phyloP scores from a whole-genome alignment of 352 stramenopile genomes.

The Peronospora belbahrii region DNA sequence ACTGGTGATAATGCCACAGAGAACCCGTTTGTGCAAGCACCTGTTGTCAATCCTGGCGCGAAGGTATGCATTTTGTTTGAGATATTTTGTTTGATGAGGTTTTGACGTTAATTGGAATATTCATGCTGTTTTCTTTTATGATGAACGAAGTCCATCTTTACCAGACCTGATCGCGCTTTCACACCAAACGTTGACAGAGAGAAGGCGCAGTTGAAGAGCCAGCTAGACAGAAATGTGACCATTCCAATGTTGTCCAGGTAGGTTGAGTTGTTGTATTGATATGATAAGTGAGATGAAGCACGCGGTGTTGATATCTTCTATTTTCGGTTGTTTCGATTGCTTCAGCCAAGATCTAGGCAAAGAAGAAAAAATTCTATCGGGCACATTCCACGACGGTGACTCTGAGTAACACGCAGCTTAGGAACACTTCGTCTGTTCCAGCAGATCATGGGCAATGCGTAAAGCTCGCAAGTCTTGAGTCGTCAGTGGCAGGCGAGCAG shows the following conservation, averaged over 20 bases:
- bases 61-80: slow-evolving; percentile 16
- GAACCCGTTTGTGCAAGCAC: slow-evolving; percentile 45
- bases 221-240: slow-evolving; percentile 32
- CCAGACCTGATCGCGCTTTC: slow-evolving; percentile 27
- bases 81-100: not conserved
- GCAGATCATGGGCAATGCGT: not conserved
- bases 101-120: not conserved
- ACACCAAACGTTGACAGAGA: slow-evolving; percentile 27
- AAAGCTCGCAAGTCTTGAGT: not conserved
- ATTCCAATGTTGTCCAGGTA: slow-evolving; percentile 39
- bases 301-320: not conserved
- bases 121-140: slow-evolving; percentile 1
- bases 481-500: not conserved
- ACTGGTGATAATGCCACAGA: slow-evolving; percentile 34
- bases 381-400: slow-evolving; percentile 57
- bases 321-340: not conserved
- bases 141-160: slow-evolving; percentile 28
- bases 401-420: slow-evolving; percentile 34
- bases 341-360: slow-evolving; percentile 43
- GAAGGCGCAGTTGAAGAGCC: slow-evolving; percentile 35
- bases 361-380: slow-evolving; percentile 57
- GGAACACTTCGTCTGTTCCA: not conserved
- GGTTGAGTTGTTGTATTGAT: not conserved
- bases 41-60: slow-evolving; percentile 24
- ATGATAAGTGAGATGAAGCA: not conserved